Evolutionary conservation across 768 basidiomycete species (phyloP).

Genomic region (Rhodocollybia butyracea): DNA sequence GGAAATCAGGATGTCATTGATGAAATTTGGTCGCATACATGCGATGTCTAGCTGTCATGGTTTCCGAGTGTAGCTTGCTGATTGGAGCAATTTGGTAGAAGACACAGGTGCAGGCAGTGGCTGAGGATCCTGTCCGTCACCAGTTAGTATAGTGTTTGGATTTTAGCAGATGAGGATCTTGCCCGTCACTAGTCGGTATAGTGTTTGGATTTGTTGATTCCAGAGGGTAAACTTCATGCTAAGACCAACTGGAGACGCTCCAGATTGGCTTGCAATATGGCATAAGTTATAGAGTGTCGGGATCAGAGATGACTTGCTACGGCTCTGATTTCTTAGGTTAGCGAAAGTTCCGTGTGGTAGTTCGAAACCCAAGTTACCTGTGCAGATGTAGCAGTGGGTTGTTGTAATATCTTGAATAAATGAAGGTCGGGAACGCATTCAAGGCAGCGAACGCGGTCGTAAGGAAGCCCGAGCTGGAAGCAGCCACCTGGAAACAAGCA

Average conservation of each 20-base stretch:
- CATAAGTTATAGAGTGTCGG: conserved; percentile 31
- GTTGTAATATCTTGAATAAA: conserved; percentile 68
- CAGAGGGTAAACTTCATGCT: conserved; percentile 59
- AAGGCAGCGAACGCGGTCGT: conserved; percentile 54
- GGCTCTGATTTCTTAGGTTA: too few relatives aligned
- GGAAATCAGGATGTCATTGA: not conserved
- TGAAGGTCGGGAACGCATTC: conserved; percentile 62
- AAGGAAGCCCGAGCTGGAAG: conserved; percentile 5
- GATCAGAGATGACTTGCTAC: conserved; percentile 76
- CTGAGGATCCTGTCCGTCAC: conserved; percentile 61
- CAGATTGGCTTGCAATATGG: not conserved
- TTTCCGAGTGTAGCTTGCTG: conserved; percentile 70
- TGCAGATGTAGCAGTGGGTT: conserved; percentile 66
- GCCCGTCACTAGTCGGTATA: conserved; percentile 56
- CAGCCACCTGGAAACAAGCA: conserved; percentile 1
- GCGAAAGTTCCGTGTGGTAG: too few relatives aligned
- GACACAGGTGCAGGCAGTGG: conserved; percentile 58
- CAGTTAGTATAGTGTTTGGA: conserved; percentile 52
- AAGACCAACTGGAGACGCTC: conserved; percentile 2
- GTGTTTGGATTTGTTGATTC: conserved; percentile 59
- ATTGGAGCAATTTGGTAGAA: conserved; percentile 40
- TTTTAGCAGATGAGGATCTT: conserved; percentile 65
- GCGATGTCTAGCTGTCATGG: conserved; percentile 73
- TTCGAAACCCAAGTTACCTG: too few relatives aligned
- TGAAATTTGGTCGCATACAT: conserved; percentile 15